phyloP scores from a whole-genome alignment of 176 grass and related monocot species.

The Aegilops longissima region DNA sequence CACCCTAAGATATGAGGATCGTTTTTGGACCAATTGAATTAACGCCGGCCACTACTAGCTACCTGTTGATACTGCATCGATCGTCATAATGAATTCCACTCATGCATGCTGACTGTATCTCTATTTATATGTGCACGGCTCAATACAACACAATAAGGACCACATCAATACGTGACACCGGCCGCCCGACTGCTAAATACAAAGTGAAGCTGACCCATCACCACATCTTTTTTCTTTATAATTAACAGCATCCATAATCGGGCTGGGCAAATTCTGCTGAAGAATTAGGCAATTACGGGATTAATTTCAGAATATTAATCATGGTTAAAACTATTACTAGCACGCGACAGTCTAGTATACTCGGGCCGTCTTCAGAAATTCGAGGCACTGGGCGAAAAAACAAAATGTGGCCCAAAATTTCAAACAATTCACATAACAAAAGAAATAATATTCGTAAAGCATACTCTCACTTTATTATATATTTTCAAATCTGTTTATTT shows the following conservation, averaged over 20 bases:
- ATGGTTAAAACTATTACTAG: not conserved
- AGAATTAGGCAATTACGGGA: not conserved
- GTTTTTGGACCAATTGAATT: not conserved
- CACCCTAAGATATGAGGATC: not conserved
- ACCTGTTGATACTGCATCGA: not conserved
- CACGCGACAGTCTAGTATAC: too few species aligned
- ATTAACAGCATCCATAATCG: too few species aligned
- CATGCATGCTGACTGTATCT: slow-evolving; percentile 6
- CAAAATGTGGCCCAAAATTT: too few species aligned
- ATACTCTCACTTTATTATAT: too few species aligned
- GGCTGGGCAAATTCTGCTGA: too few species aligned
- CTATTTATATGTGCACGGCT: not conserved
- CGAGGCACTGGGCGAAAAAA: too few species aligned
- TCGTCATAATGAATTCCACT: not conserved
- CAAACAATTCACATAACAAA: too few species aligned
- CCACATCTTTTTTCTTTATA: not conserved
- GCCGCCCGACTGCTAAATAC: slow-evolving; percentile 1
- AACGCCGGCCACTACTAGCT: not conserved
- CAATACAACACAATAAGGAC: not conserved
- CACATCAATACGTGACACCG: not conserved
- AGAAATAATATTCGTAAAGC: too few species aligned
- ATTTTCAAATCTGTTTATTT: too few species aligned
- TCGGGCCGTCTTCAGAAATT: too few species aligned
- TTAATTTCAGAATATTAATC: not conserved
- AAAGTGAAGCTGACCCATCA: not conserved